Percentiles rank a stretch among this genome's conserved stretches.
phyloP scores from a whole-genome alignment of 2,329 filamentous ascomycete genomes.

The Chaetomium olivaceum region DNA sequence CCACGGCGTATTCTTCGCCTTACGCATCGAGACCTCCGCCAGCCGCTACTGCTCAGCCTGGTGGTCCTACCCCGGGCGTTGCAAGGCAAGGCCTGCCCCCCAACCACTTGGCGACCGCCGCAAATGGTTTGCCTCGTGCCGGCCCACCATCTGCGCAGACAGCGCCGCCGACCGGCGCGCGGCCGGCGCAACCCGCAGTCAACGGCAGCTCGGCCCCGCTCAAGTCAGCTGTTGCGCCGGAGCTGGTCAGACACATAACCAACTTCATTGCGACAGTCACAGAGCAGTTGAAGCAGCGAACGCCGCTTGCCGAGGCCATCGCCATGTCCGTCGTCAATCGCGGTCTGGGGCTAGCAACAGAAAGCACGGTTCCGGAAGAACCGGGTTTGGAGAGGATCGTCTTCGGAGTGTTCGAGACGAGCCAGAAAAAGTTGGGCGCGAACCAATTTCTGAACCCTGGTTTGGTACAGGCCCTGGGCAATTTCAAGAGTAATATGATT shows the following conservation, averaged over 20 bases:
- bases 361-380: slow-evolving; percentile 44
- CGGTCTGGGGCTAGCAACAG: slow-evolving; percentile 50
- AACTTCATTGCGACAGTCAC: slow-evolving; percentile 51
- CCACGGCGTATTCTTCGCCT: slow-evolving; percentile 37
- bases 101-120: slow-evolving; percentile 8
- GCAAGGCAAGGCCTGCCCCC: slow-evolving; percentile 22
- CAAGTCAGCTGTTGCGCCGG: slow-evolving; percentile 46
- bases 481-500: slow-evolving; percentile 50
- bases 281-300: slow-evolving; percentile 47
- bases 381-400: slow-evolving; percentile 51
- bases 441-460: slow-evolving; percentile 40
- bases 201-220: slow-evolving; percentile 22
- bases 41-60: slow-evolving; percentile 25
- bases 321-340: slow-evolving; percentile 57
- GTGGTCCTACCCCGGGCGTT: slow-evolving; percentile 20
- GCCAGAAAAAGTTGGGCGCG: slow-evolving; percentile 28
- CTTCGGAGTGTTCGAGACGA: slow-evolving; percentile 44
- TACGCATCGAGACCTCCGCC: slow-evolving; percentile 36
- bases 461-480: slow-evolving; percentile 45
- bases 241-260: slow-evolving; percentile 45
- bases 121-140: slow-evolving; percentile 28
- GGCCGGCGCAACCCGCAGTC: slow-evolving; percentile 21
- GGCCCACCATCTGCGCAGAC: slow-evolving; percentile 12
- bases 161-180: slow-evolving; percentile 13
- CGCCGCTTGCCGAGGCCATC: slow-evolving; percentile 47